Evolutionary conservation across 305 asterid genomes (phyloP).

Genomic region (Andrographis paniculata): DNA sequence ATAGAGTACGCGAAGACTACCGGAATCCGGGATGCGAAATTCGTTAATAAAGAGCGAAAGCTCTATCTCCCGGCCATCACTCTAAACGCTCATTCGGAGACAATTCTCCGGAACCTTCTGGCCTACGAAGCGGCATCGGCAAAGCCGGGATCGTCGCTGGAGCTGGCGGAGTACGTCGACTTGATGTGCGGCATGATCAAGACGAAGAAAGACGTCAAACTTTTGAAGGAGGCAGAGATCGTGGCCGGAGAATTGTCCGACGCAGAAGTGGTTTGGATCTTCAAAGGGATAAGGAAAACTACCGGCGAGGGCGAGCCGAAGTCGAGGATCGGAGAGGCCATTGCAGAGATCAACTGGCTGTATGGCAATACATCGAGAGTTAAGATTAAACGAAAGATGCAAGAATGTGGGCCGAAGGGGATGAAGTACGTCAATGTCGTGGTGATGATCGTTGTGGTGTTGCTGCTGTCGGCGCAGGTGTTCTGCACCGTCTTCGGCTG

Average conservation of each 20-base stretch:
- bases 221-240: slow-evolving; percentile 24
- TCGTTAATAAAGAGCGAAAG: too few species aligned
- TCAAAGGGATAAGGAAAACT: slow-evolving; percentile 28
- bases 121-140: slow-evolving; percentile 11
- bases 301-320: slow-evolving; percentile 10
- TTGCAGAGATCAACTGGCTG: slow-evolving; percentile 24
- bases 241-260: slow-evolving; percentile 22
- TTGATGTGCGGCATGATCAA: slow-evolving; percentile 28
- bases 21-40: too few species aligned
- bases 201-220: slow-evolving; percentile 24
- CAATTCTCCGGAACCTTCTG: slow-evolving; percentile 1
- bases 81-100: too few species aligned
- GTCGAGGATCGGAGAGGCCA: slow-evolving; percentile 27
- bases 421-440: not conserved
- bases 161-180: slow-evolving; percentile 21
- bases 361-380: slow-evolving; percentile 17
- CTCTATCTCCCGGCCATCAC: too few species aligned
- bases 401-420: not conserved
- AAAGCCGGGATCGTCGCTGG: slow-evolving; percentile 10
- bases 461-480: not conserved
- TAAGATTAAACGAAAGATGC: slow-evolving; percentile 8
- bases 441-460: not conserved
- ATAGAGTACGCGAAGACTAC: too few species aligned
- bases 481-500: not conserved
- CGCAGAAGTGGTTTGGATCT: slow-evolving; percentile 24